These are phyloP conservation scores for Liquidambar formosana DNA, from an alignment of 164 flowering plant species.

Conservation along the genomic window DNA sequence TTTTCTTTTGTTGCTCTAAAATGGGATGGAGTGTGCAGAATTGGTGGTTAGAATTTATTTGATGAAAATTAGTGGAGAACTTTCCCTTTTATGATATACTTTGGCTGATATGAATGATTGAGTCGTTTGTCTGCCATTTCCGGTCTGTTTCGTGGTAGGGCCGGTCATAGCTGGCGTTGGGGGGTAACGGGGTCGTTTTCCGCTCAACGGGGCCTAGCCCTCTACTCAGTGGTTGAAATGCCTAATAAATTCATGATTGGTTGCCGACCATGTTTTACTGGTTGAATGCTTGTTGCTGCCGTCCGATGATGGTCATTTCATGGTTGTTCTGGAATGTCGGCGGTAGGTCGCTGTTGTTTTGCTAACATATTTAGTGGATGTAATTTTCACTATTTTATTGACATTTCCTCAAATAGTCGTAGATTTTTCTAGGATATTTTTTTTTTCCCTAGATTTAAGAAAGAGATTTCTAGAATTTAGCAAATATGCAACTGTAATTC, in stretches of 20 bases:
- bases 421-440: too few relatives aligned
- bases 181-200: background rate
- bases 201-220: too few relatives aligned
- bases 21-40: constrained; percentile 4
- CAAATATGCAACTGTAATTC: too few relatives aligned
- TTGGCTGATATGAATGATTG: constrained; percentile 31
- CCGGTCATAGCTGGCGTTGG: constrained; percentile 6
- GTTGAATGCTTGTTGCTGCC: too few relatives aligned
- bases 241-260: too few relatives aligned
- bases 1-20: constrained; percentile 17
- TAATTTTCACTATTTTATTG: background rate
- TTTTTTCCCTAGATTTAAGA: too few relatives aligned
- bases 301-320: background rate
- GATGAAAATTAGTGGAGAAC: constrained; percentile 28
- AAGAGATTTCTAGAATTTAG: too few relatives aligned
- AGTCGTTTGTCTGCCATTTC: constrained; percentile 38
- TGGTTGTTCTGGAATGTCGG: background rate
- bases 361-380: background rate
- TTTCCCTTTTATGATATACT: constrained; percentile 1
- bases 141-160: constrained; percentile 19
- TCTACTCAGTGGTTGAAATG: too few relatives aligned
- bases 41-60: constrained; percentile 22
- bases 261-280: too few relatives aligned
- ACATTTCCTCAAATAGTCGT: background rate
- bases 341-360: background rate